Base-by-base conservation (phyloP, 2,329 filamentous ascomycete species). In the Didymella exigua region DNA sequence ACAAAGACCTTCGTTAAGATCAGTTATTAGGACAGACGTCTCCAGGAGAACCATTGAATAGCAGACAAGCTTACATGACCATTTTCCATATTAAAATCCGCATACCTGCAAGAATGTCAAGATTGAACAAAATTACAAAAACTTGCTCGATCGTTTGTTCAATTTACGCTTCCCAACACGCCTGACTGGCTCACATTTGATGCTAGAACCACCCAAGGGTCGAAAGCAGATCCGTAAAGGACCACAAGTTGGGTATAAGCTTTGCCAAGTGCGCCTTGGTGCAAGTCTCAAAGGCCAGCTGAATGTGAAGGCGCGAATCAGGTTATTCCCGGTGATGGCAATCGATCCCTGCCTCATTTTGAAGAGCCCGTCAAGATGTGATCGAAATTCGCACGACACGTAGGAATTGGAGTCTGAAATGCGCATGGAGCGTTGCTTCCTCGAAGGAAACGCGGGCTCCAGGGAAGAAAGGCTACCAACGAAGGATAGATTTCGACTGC, bases 1-100 rank as follows among this genome's bases (percentile, higher is more conserved):
- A 61, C 61, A 23, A 60, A 42, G 45, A 51, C 54, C 2, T 59
- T 59, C 34, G 27, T 63, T 11, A 61, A 61, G 51, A 52, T 63
- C 27, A 33, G 27, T 14, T 49, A 49, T 27, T 49, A 48, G 34
- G 8, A 2, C n/a, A 4, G 11, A 19, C 3, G 26, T 27, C n/a
- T 30, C 5, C 14, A 33, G 13, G 2, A 2, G 27, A 10, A 21
- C 10, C n/a, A 34, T n/a, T 33, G 30, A n/a, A n/a, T n/a, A n/a
- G n/a, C 27, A 29, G 27, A 10, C 13, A 5, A 26, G 24, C 24
- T 26, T 26, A 5, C 5, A 26, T 9, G 9, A n/a, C n/a, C n/a
- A n/a, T n/a, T n/a, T n/a, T n/a, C n/a, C n/a, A n/a, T n/a, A n/a
- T n/a, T n/a, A n/a, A n/a, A n/a, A n/a, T n/a, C n/a, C n/a, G n/a